Conservation (phyloP, 345 rosid genomes). For the Euphorbia tirucalli region DNA sequence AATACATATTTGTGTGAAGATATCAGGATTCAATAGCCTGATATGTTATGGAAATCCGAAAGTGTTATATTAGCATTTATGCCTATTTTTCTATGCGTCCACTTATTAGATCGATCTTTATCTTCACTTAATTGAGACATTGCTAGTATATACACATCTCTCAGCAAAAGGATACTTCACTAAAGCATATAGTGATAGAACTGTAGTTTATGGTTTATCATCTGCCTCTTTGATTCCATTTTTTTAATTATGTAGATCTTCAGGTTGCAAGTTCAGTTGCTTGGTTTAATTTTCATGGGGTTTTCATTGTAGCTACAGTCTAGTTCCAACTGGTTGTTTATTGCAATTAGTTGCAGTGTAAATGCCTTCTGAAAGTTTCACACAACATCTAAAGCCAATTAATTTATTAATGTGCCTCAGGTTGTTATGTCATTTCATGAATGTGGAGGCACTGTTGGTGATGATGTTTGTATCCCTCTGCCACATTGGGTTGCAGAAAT, state of each 20-base stretch:
- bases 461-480: slow-evolving; percentile 94
- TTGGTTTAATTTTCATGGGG: neutral
- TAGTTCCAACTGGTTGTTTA: neutral
- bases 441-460: slow-evolving; percentile 98
- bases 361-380: slow-evolving; percentile 11
- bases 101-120: neutral
- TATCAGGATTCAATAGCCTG: neutral
- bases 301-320: neutral
- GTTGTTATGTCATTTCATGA: slow-evolving; percentile 97
- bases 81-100: neutral
- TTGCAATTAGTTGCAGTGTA: neutral
- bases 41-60: neutral
- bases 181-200: slow-evolving; percentile 2
- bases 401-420: slow-evolving; percentile 37
- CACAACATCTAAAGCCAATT: slow-evolving; percentile 16
- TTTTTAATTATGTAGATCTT: neutral
- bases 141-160: neutral
- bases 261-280: neutral
- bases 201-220: neutral
- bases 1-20: neutral
- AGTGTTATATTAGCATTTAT: neutral
- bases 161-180: slow-evolving; percentile 1
- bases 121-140: slow-evolving; percentile 5
- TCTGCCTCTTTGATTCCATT: neutral
- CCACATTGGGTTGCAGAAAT: slow-evolving; percentile 98